phyloP scores from a whole-genome alignment of 2,329 filamentous ascomycete species.

The Stemphylium vesicarium region DNA sequence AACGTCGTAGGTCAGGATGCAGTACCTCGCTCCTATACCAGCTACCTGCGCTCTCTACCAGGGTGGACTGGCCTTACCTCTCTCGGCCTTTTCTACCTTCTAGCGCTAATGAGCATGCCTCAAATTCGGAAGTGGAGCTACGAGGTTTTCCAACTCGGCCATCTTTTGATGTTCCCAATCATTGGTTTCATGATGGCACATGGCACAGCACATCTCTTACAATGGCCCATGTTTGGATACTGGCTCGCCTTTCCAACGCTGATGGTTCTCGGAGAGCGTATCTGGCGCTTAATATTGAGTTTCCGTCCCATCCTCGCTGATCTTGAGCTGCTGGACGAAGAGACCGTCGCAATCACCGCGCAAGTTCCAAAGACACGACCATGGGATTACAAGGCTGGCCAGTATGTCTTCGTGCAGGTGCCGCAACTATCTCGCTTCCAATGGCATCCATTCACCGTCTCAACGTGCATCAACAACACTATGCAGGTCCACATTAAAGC shows the following conservation, averaged over 20 bases:
- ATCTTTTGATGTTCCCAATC: constrained; percentile 65
- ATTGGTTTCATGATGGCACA: constrained; percentile 63
- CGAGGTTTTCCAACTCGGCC: constrained; percentile 63
- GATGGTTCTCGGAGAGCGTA: constrained; percentile 58
- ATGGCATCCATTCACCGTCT: constrained; percentile 67
- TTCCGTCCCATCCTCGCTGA: constrained; percentile 58
- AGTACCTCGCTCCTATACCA: constrained; percentile 54
- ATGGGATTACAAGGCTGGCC: constrained; percentile 63
- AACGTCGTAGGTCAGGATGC: constrained; percentile 53
- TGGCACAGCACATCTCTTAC: constrained; percentile 58
- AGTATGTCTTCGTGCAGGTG: constrained; percentile 64
- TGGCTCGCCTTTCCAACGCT: constrained; percentile 62
- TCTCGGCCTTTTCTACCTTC: constrained; percentile 58
- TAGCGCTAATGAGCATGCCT: constrained; percentile 59
- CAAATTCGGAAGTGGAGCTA: constrained; percentile 60
- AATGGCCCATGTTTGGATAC: constrained; percentile 64
- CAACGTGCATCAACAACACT: constrained; percentile 59
- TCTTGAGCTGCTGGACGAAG: constrained; percentile 58
- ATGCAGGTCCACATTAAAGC: constrained; percentile 66
- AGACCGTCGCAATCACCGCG: constrained; percentile 60
- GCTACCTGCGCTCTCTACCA: constrained; percentile 57
- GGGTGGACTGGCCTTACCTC: constrained; percentile 60
- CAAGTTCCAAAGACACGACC: constrained; percentile 57
- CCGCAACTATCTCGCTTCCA: constrained; percentile 61
- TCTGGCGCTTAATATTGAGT: constrained; percentile 54